phyloP scores from a whole-genome alignment of 1,139 yeast genomes.

The Candida sojae region DNA sequence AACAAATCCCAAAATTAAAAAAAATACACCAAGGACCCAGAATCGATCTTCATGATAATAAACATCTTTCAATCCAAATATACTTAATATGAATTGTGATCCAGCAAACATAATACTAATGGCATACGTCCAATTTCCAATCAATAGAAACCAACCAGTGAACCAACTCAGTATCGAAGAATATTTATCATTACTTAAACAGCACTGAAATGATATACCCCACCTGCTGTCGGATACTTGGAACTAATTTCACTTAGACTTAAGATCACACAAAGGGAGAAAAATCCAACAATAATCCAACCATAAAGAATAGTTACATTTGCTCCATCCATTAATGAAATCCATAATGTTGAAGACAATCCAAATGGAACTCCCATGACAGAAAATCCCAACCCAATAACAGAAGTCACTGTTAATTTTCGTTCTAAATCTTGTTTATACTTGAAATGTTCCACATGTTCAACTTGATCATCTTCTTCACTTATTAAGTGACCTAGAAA shows the following conservation, averaged over 20 bases:
- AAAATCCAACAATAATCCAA: constrained; percentile 63
- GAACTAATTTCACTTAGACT: constrained; percentile 73
- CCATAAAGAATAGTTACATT: constrained; percentile 73
- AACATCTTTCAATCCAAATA: constrained; percentile 60
- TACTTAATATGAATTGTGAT: constrained; percentile 66
- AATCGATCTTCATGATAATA: constrained; percentile 59
- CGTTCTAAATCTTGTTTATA: constrained; percentile 70
- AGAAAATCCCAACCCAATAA: constrained; percentile 74
- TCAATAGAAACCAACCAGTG: constrained; percentile 72
- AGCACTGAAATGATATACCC: constrained; percentile 75
- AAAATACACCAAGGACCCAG: constrained; percentile 57
- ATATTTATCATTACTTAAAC: constrained; percentile 59
- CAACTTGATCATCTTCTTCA: constrained; percentile 48
- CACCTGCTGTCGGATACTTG: constrained; percentile 74
- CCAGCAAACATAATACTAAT: constrained; percentile 75
- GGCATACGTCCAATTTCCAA: constrained; percentile 79
- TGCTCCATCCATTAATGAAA: constrained; percentile 71
- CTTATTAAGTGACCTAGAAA: constrained; percentile 22
- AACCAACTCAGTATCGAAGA: constrained; percentile 65
- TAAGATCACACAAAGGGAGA: constrained; percentile 62
- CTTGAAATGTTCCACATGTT: constrained; percentile 66
- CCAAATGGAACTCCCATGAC: constrained; percentile 82
- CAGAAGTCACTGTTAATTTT: constrained; percentile 64
- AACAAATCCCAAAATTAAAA: constrained; percentile 54
- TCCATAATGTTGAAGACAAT: constrained; percentile 67